phyloP scores from a whole-genome alignment of 2,329 filamentous ascomycete species.

The Fusarium sp. region DNA sequence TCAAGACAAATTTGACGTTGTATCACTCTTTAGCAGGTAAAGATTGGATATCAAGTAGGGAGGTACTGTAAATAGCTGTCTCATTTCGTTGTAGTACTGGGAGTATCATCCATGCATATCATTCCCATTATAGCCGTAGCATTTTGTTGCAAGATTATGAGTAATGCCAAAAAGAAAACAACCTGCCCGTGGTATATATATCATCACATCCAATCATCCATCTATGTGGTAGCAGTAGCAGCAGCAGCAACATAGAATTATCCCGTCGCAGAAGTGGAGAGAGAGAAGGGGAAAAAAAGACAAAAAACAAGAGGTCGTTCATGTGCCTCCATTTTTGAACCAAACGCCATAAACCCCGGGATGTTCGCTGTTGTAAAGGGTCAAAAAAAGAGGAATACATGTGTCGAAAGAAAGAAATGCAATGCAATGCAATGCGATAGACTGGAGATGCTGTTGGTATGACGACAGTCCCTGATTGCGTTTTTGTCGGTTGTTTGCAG shows the following conservation, averaged over 20 bases:
- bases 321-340: slow-evolving; percentile 12
- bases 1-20: background rate
- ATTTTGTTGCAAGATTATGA: background rate
- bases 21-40: background rate
- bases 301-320: slow-evolving; percentile 1
- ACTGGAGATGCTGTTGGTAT: background rate
- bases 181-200: slow-evolving; percentile 26
- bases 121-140: background rate
- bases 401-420: background rate
- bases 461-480: slow-evolving; percentile 5
- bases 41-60: background rate
- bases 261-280: slow-evolving; percentile 22
- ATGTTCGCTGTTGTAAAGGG: slow-evolving; percentile 13
- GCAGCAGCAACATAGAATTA: slow-evolving; percentile 5
- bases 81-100: slow-evolving; percentile 21
- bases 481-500: slow-evolving; percentile 17
- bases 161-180: background rate
- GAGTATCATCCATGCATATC: slow-evolving; percentile 19
- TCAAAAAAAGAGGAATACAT: background rate
- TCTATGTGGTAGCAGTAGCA: slow-evolving; percentile 15
- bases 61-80: slow-evolving; percentile 6
- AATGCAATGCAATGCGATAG: background rate
- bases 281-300: background rate
- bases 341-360: slow-evolving; percentile 27
- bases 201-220: slow-evolving; percentile 14